These are phyloP conservation scores for Coemansia sp. DNA, from an alignment of 192 early-diverging fungal species.

Conservation along the genomic window DNA sequence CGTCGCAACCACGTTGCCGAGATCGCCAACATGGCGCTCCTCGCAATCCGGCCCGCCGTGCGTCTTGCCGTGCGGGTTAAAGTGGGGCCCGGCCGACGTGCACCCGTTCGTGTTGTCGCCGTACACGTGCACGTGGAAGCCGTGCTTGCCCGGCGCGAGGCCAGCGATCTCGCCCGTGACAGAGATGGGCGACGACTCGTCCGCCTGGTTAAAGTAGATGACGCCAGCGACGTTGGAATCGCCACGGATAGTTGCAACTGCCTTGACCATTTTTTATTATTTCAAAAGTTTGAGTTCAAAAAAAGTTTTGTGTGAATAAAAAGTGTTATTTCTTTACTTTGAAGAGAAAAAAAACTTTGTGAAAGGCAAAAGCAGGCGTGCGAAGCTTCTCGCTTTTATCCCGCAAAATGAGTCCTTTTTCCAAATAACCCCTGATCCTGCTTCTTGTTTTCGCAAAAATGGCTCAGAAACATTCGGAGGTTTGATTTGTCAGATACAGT, in stretches of 20 bases:
- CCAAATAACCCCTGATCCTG: too few species aligned
- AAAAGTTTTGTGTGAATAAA: background rate
- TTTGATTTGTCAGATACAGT: too few species aligned
- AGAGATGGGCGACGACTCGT: conserved; percentile 53
- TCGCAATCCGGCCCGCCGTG: conserved; percentile 75
- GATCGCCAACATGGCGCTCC: conserved; percentile 83
- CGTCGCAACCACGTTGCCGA: conserved; percentile 76
- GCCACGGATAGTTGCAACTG: conserved; percentile 75
- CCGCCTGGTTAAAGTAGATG: conserved; percentile 69
- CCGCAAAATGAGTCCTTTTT: too few species aligned
- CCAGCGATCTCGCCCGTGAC: conserved; percentile 63
- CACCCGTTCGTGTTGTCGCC: conserved; percentile 78
- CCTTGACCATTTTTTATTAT: conserved; percentile 71
- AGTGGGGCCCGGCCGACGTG: conserved; percentile 83
- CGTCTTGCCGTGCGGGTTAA: conserved; percentile 72
- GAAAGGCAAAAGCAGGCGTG: too few species aligned
- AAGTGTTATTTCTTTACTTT: too few species aligned
- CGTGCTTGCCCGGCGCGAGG: conserved; percentile 71
- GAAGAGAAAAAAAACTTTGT: too few species aligned
- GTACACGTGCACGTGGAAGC: conserved; percentile 85
- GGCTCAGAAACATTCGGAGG: too few species aligned
- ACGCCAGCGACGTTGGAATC: conserved; percentile 69
- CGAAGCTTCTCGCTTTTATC: too few species aligned
- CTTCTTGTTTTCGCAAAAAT: too few species aligned
- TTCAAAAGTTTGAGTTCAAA: conserved; percentile 1